Conservation (phyloP, 2,329 filamentous ascomycete species). For the Escovopsis sp. region DNA sequence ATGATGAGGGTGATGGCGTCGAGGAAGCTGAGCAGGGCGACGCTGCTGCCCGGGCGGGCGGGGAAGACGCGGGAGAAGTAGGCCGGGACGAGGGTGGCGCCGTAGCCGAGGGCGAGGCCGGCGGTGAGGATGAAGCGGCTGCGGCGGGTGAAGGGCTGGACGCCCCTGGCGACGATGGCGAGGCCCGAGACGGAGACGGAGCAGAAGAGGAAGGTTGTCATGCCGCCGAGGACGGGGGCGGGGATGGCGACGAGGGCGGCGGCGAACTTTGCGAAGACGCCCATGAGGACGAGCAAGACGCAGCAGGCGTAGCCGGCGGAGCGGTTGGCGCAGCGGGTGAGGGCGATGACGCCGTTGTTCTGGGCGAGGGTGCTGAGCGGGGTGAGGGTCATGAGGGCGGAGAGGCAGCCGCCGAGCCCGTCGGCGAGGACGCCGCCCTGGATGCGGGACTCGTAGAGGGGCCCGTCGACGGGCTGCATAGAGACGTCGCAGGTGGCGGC, state of each 20-base stretch:
- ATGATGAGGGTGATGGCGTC: conserved; percentile 60
- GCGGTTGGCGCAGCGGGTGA: conserved; percentile 69
- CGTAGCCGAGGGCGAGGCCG: conserved; percentile 57
- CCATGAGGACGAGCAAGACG: conserved; percentile 66
- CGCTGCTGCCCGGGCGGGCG: conserved; percentile 54
- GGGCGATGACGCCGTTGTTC: conserved; percentile 72
- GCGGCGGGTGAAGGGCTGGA: conserved; percentile 55
- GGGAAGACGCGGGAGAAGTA: conserved; percentile 57
- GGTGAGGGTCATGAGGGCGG: conserved; percentile 64
- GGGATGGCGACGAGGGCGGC: conserved; percentile 68
- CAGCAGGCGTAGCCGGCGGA: conserved; percentile 67
- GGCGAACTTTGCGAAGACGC: conserved; percentile 71
- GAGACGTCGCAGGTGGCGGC: conserved; percentile 73
- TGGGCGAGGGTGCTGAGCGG: conserved; percentile 72
- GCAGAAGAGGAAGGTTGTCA: conserved; percentile 70
- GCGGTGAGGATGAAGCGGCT: conserved; percentile 73
- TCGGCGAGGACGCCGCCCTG: conserved; percentile 70
- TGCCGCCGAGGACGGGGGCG: conserved; percentile 47
- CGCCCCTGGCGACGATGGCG: conserved; percentile 54
- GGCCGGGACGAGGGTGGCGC: conserved; percentile 48
- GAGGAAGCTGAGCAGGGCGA: conserved; percentile 54
- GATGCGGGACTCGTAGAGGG: conserved; percentile 59
- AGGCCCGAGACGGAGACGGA: conserved; percentile 66
- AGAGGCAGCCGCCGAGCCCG: conserved; percentile 59
- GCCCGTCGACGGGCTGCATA: conserved; percentile 56